phyloP scores from a whole-genome alignment of 1,139 yeast genomes.

The Kurtzmaniella natalensis region DNA sequence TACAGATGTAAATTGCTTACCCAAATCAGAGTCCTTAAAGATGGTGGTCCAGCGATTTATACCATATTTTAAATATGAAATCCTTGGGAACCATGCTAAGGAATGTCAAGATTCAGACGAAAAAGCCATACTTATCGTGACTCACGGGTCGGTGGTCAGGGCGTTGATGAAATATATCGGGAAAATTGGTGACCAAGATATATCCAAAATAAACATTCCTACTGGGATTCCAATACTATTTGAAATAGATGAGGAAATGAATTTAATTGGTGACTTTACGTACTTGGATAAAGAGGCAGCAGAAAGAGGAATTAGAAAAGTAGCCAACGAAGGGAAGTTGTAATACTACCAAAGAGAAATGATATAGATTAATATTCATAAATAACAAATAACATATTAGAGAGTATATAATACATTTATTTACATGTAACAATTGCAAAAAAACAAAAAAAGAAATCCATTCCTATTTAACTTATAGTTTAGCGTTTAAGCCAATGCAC shows the following conservation, averaged over 20 bases:
- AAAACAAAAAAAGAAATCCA: too few relatives aligned
- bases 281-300: slow-evolving; percentile 74
- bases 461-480: too few relatives aligned
- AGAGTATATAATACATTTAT: too few relatives aligned
- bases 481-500: slow-evolving; percentile 56
- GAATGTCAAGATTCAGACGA: slow-evolving; percentile 24
- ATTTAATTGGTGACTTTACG: slow-evolving; percentile 41
- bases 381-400: too few relatives aligned
- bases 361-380: too few relatives aligned
- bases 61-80: slow-evolving; percentile 47
- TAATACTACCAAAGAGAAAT: too few relatives aligned
- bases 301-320: slow-evolving; percentile 57
- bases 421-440: too few relatives aligned
- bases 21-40: slow-evolving; percentile 64
- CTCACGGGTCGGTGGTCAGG: slow-evolving; percentile 75
- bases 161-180: slow-evolving; percentile 59
- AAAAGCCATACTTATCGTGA: slow-evolving; percentile 55
- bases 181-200: slow-evolving; percentile 56
- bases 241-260: slow-evolving; percentile 44
- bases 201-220: slow-evolving; percentile 66
- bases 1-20: too few relatives aligned
- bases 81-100: slow-evolving; percentile 31
- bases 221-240: slow-evolving; percentile 71
- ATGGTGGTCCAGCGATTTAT: slow-evolving; percentile 61
- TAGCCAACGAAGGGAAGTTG: slow-evolving; percentile 51